Evolutionary conservation across 257 asterid species (phyloP), one percentile per base, ranked within the genome.

Genomic region (Capsicum rhomboideum): DNA sequence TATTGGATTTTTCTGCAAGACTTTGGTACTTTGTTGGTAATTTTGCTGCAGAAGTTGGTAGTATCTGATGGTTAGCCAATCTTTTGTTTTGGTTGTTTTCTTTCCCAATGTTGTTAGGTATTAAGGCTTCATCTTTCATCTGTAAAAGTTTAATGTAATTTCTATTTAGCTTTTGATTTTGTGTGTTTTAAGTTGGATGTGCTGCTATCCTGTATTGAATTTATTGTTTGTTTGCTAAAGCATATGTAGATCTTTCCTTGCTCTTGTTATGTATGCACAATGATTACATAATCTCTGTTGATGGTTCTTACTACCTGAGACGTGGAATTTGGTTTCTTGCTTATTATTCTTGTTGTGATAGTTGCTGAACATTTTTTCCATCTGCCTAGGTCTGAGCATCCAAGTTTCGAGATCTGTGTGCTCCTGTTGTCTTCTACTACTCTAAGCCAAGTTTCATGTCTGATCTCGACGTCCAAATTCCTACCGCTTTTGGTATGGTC

Each of bases 391-490:
- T 83, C 85, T 84, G 84, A 87, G 89, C 85, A 42, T 83, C 74
- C 13, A 55, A 82, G 26, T 55, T 40, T 42, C 10, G 56, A 17
- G 44, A 21, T 82, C 58, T 42, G 68, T 61, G 84, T 61, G 46
- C 37, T 44, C 46, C 11, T 29, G 69, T 56, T 63, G 18, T 56
- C 85, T 85, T 56, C 28, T 18, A 44, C 61, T 4, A 44, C 61
- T 4, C 37, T 71, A 55, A 80, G 18, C 86, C 40, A 85, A 89
- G 80, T 85, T 89, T 92, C 93, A 92, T 92, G 96, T 91, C 96
- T 90, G 96, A 91, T 14, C 84, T 91, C 86, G 92, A 90, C 87
- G 81, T 80, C 88, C 90, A 89, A 88, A 86, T 84, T 86, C 96
- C 96, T 31, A 37, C 90, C 83, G 74, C 93, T 79, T 89, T 85